Evolutionary conservation across 306 rosid species (phyloP), one percentile per base, ranked within the genome.

Genomic region (Ormosia emarginata): DNA sequence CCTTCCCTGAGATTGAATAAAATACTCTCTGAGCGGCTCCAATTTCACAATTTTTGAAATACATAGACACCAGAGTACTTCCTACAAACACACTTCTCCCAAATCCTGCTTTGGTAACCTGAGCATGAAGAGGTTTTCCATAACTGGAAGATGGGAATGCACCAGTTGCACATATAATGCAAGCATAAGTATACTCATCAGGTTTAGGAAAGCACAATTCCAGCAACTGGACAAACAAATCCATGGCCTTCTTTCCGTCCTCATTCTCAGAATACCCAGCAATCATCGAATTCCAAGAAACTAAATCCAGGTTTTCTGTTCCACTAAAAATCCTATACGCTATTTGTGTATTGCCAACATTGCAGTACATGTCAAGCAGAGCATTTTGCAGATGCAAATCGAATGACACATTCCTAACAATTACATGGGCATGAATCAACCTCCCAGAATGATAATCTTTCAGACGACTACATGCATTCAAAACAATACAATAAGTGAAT

Each of bases 201-300:
- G 94, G 94, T 70, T 87, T 83, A 55, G 84, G 86, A 72, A 71
- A 83, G 47, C 85, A 43, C 57, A 76, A 43, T 70, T 44, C 49
- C 74, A 37, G 85, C 71, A 93, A 77, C 78, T 81, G 85, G 46
- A 79, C 80, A 88, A 93, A 93, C 64, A 93, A 46, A 65, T 59
- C 7, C 88, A 93, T 79, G 33, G 99, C 90, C 52, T 82, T 83
- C 78, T 87, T 84, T 40, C 87, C 92, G n/a, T 91, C 93, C 70
- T 66, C 91, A 58, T 83, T 90, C 74, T 89, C 88, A 52, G 88
- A 77, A 85, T 70, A 93, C 50, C 98, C 98, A 49, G 91, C 55
- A 83, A 95, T 93, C 85, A 95, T 88, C 1, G 97, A 89, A 85
- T 95, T 95, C 98, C 98, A 93, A 17, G 99, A 86, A 55, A 93